Conservation (phyloP, 129 eudicot species). For the Lonicera japonica region DNA sequence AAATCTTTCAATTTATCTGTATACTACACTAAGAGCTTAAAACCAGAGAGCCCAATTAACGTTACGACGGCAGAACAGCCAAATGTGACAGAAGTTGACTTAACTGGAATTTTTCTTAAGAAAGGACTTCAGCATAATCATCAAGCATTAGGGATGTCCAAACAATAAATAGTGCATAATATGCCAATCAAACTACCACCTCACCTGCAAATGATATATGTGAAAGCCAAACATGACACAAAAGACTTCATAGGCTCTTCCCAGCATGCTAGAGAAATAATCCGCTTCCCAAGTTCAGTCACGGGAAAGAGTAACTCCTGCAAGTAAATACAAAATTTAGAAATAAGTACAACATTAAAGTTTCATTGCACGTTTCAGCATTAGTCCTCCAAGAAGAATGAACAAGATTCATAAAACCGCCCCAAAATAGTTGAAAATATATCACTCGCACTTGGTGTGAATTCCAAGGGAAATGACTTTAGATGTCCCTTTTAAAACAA, state of each 20-base stretch:
- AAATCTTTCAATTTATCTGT: too few species aligned
- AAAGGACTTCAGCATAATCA: too few species aligned
- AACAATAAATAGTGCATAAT: slow-evolving; percentile 1
- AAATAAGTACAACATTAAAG: background rate
- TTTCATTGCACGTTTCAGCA: background rate
- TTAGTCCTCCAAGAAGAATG: background rate
- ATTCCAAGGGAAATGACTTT: too few species aligned
- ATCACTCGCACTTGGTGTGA: too few species aligned
- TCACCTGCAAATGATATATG: slow-evolving; percentile 63
- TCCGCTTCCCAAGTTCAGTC: slow-evolving; percentile 31
- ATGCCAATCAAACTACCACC: slow-evolving; percentile 13
- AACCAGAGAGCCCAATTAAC: too few species aligned
- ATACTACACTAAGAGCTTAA: too few species aligned
- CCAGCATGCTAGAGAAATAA: slow-evolving; percentile 51
- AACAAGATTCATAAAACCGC: background rate
- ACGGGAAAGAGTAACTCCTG: slow-evolving; percentile 79
- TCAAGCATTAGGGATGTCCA: background rate
- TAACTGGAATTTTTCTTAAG: too few species aligned
- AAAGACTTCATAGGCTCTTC: slow-evolving; percentile 64
- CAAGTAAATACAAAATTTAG: slow-evolving; percentile 17
- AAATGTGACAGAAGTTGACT: too few species aligned
- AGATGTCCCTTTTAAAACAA: too few species aligned
- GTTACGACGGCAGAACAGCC: too few species aligned
- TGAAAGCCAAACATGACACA: slow-evolving; percentile 51
- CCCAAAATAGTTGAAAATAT: too few species aligned